Conservation (phyloP, 805 yeast species). For the Hermanozyma aechmeae region DNA sequence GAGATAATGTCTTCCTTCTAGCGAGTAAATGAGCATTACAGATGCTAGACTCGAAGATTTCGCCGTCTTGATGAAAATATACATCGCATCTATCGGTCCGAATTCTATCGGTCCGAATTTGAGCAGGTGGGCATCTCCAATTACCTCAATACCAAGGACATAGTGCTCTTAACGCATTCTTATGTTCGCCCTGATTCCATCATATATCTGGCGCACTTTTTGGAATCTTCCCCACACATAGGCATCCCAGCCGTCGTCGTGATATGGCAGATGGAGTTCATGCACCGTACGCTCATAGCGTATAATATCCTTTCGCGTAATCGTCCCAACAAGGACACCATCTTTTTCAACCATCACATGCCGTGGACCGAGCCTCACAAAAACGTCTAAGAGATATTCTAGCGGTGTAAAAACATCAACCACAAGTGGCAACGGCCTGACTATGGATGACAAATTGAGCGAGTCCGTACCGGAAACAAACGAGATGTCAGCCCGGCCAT, state of each 20-base stretch:
- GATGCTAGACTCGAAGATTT: too few species aligned
- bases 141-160: not conserved
- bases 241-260: slow-evolving; percentile 17
- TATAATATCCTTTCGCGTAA: slow-evolving; percentile 78
- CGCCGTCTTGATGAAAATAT: too few species aligned
- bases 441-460: slow-evolving; percentile 19
- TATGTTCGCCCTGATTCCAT: not conserved
- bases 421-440: slow-evolving; percentile 54
- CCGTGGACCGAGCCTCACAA: slow-evolving; percentile 73
- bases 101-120: too few species aligned
- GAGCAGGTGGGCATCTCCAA: not conserved
- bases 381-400: slow-evolving; percentile 56
- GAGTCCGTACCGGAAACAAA: too few species aligned
- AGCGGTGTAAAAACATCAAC: slow-evolving; percentile 46
- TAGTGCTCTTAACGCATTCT: not conserved
- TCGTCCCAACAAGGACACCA: slow-evolving; percentile 60
- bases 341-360: slow-evolving; percentile 55
- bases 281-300: slow-evolving; percentile 44
- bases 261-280: slow-evolving; percentile 9
- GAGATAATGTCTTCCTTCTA: too few species aligned
- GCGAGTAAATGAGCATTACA: too few species aligned
- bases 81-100: too few species aligned
- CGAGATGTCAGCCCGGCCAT: too few species aligned
- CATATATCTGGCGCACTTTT: slow-evolving; percentile 1
- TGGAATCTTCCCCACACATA: slow-evolving; percentile 22